Evolutionary conservation across 192 early-diverging fungal species (phyloP).

Genomic region (Rhizoclosmatium sp.): DNA sequence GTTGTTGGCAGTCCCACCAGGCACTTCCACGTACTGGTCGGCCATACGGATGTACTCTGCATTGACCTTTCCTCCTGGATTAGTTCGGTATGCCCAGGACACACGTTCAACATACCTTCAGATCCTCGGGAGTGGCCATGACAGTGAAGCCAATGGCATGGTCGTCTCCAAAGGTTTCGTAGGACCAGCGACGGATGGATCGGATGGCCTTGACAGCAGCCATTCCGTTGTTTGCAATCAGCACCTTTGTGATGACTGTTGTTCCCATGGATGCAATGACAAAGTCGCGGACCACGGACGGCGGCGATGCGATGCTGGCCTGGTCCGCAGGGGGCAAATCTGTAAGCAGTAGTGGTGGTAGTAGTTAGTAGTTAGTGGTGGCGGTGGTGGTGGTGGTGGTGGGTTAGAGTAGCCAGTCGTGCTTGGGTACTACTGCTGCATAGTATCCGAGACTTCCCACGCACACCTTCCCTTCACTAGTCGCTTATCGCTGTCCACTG

Average conservation of each 20-base stretch:
- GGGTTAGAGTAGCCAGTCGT: too few species aligned
- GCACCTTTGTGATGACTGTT: slow-evolving; percentile 85
- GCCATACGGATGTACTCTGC: slow-evolving; percentile 99
- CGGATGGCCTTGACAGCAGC: slow-evolving; percentile 99
- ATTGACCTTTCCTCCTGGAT: slow-evolving; percentile 62
- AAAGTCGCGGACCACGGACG: slow-evolving; percentile 52
- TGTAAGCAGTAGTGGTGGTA: too few species aligned
- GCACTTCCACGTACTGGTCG: slow-evolving; percentile 98
- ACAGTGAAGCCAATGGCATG: slow-evolving; percentile 94
- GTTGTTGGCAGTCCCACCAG: slow-evolving; percentile 97
- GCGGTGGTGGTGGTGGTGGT: too few species aligned
- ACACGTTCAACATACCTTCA: slow-evolving; percentile 53
- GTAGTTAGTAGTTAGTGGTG: too few species aligned
- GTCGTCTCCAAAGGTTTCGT: slow-evolving; percentile 98
- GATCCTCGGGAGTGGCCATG: slow-evolving; percentile 98
- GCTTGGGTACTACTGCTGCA: too few species aligned
- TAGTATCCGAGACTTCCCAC: too few species aligned
- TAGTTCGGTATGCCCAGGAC: too few species aligned
- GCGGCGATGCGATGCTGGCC: slow-evolving; percentile 20
- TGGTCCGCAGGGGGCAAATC: too few species aligned
- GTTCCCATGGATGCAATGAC: slow-evolving; percentile 40
- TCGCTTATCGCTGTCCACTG: too few species aligned
- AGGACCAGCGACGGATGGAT: slow-evolving; percentile 97
- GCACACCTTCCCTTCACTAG: too few species aligned
- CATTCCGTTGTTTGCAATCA: slow-evolving; percentile 99